Percentiles rank a stretch among this genome's conserved stretches.
These are phyloP conservation scores for Petunia secreta DNA, from an alignment of 257 asterid species.

Conservation along the genomic window DNA sequence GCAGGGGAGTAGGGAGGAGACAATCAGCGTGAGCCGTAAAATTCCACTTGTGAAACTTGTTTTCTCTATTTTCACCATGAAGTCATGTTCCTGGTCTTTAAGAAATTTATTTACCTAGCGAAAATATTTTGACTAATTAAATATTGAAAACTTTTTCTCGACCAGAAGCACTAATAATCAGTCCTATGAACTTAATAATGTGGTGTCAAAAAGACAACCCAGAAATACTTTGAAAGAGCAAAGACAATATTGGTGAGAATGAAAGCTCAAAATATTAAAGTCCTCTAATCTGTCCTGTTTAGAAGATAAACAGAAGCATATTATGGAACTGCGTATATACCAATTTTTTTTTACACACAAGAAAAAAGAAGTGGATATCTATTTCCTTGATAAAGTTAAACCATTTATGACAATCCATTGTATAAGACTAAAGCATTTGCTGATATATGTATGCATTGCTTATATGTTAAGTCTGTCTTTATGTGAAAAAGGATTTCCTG, in stretches of 20 bases:
- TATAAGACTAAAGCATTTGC: neutral
- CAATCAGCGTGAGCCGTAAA: no score
- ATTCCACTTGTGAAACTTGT: no score
- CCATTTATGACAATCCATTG: neutral
- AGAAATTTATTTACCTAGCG: no score
- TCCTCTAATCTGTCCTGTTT: neutral
- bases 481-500: neutral
- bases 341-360: neutral
- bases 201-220: neutral
- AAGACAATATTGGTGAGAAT: neutral
- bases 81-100: no score
- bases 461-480: neutral
- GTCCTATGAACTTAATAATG: neutral
- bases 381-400: neutral
- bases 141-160: no score
- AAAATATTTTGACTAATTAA: no score
- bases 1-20: no score
- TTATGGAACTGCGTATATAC: neutral
- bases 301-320: neutral
- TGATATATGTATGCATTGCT: slow-evolving; percentile 12
- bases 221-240: neutral
- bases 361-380: neutral
- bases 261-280: neutral
- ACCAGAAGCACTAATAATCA: neutral
- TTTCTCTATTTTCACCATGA: no score